Evolutionary conservation across 805 yeast genomes (phyloP).

Genomic region (Candida ovalis): DNA sequence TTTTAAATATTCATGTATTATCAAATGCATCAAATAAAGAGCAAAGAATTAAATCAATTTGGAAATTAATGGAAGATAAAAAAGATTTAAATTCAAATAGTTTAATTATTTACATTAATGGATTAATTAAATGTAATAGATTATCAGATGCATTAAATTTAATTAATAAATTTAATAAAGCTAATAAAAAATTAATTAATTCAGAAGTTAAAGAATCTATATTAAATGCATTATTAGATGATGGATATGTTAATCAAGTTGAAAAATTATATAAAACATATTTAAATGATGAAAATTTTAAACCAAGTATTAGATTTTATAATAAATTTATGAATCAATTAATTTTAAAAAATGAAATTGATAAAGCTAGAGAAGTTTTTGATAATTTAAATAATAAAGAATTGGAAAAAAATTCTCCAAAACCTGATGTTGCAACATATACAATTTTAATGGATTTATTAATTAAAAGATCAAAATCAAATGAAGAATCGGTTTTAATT

Average conservation of each 20-base stretch:
- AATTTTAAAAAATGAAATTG: constrained; percentile 36
- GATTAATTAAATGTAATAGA: constrained; percentile 39
- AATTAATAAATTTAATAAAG: constrained; percentile 32
- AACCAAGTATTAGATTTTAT: constrained; percentile 46
- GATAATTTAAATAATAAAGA: constrained; percentile 41
- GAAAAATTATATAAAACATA: constrained; percentile 24
- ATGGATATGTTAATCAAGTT: constrained; percentile 41
- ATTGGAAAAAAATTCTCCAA: constrained; percentile 30
- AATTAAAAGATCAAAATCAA: constrained; percentile 45
- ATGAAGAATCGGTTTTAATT: constrained; percentile 34
- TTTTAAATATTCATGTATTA: constrained; percentile 36
- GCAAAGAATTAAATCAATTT: constrained; percentile 37
- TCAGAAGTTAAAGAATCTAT: constrained; percentile 41
- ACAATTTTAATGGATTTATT: constrained; percentile 54
- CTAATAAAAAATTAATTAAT: constrained; percentile 32
- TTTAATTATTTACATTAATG: constrained; percentile 43
- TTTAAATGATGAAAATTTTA: constrained; percentile 19
- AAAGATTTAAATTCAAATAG: constrained; percentile 46
- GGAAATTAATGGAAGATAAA: constrained; percentile 26
- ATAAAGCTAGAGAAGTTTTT: constrained; percentile 47
- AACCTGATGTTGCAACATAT: constrained; percentile 61
- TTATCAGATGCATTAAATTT: constrained; percentile 40
- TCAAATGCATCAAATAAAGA: constrained; percentile 24
- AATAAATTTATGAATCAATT: constrained; percentile 47
- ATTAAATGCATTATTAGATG: constrained; percentile 40